phyloP scores from a whole-genome alignment of 352 stramenopile species.

The Elongisporangium anandrum region DNA sequence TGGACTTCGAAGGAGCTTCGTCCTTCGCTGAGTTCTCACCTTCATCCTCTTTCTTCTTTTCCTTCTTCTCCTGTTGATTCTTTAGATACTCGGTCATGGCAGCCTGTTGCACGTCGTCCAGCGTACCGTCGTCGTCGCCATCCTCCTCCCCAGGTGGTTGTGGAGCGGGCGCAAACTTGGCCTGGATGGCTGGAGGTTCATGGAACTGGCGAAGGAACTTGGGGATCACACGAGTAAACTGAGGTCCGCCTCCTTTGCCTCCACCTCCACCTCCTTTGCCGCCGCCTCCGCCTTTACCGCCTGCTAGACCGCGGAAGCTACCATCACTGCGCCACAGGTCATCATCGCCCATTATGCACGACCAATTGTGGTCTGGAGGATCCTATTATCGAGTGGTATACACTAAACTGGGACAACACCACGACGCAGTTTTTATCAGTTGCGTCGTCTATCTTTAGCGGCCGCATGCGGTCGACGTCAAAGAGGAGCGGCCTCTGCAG shows the following conservation, averaged over 20 bases:
- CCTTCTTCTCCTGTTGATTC: conserved; percentile 40
- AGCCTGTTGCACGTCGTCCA: conserved; percentile 80
- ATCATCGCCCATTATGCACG: conserved; percentile 25
- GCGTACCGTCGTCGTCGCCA: conserved; percentile 53
- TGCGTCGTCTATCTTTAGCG: background rate
- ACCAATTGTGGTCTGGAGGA: background rate
- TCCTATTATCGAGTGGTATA: background rate
- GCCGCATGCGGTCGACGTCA: background rate
- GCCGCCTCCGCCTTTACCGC: conserved; percentile 12
- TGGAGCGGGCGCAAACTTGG: conserved; percentile 57
- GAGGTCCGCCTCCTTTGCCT: conserved; percentile 42
- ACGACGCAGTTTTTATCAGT: background rate
- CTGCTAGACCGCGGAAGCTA: conserved; percentile 55
- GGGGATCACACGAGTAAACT: conserved; percentile 81
- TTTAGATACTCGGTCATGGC: conserved; percentile 70
- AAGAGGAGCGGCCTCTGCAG: background rate
- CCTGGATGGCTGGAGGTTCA: conserved; percentile 49
- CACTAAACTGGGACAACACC: background rate
- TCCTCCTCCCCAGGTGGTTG: conserved; percentile 22
- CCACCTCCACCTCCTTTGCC: conserved; percentile 25
- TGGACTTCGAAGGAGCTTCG: background rate
- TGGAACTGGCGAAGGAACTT: conserved; percentile 84
- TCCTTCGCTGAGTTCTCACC: conserved; percentile 5
- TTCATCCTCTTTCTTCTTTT: conserved; percentile 21
- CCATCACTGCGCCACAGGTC: conserved; percentile 68